phyloP scores from a whole-genome alignment of 2,329 filamentous ascomycete species.

The Harringtonia lauricola region DNA sequence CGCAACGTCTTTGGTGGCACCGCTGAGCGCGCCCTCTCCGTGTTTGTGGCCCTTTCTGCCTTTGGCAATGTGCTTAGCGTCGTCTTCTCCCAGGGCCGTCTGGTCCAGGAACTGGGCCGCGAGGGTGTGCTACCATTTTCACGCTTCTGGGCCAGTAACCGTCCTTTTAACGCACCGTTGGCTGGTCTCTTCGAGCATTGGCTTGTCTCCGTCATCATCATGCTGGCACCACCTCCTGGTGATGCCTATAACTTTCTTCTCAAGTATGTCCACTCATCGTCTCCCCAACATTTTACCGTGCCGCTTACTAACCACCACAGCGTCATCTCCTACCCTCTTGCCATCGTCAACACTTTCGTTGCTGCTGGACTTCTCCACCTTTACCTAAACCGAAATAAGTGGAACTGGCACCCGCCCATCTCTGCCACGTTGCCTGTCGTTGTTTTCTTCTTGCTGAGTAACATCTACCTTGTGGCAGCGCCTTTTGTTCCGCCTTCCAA shows the following conservation, averaged over 20 bases:
- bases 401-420: conserved; percentile 43
- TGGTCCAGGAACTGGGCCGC: conserved; percentile 55
- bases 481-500: conserved; percentile 43
- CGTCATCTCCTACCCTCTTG: conserved; percentile 53
- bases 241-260: conserved; percentile 55
- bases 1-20: conserved; percentile 40
- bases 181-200: conserved; percentile 53
- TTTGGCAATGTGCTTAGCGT: conserved; percentile 58
- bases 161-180: conserved; percentile 51
- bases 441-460: conserved; percentile 48
- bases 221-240: conserved; percentile 55
- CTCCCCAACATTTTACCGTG: neutral
- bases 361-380: conserved; percentile 41
- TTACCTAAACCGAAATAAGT: conserved; percentile 34
- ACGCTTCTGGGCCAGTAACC: conserved; percentile 50
- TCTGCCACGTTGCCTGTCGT: conserved; percentile 41
- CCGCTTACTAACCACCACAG: conserved; percentile 17
- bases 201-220: conserved; percentile 52
- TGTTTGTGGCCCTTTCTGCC: conserved; percentile 57
- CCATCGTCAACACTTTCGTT: conserved; percentile 45
- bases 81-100: conserved; percentile 56
- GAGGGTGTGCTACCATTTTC: conserved; percentile 57
- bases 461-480: conserved; percentile 48
- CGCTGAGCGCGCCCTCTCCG: conserved; percentile 48
- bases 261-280: conserved; percentile 28